Base-by-base conservation (phyloP, 495 filamentous ascomycete genomes). In the Filosporella fistucella region DNA sequence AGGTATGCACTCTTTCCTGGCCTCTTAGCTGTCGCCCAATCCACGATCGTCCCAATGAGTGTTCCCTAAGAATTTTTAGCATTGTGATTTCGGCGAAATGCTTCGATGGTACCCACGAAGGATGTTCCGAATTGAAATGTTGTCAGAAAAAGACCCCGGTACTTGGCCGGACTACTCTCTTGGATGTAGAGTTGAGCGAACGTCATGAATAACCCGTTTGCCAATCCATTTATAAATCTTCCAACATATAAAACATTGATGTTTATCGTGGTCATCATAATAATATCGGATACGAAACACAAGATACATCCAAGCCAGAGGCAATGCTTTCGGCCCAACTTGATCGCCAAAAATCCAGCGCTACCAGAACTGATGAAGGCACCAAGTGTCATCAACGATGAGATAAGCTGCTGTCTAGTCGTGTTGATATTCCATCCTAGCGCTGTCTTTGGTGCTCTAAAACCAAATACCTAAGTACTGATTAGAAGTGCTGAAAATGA, bases 11-110 rank as follows among this genome's bases (percentile, higher is more conserved):
- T 56, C 44, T 62, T 74, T 23, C 63, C 68, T 6, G 57, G 44
- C 23, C 75, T 66, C 30, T 65, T 66, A 4, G 66, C 62, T 1
- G 78, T 77, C 48, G 70, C 72, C 54, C 80, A 81, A 59, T 83
- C 80, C 40, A 84, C 67, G 20, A 82, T 71, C 13, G 80, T 77
- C 21, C 79, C 80, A 47, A 82, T 63, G n/a, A 82, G 68, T 8
- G 74, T 68, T 12, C 75, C 75, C 18, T 13, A 4, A n/a, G 4
- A n/a, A 35, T 14, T 5, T 5, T 35, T 35, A 35, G 32, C 32
- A 35, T n/a, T n/a, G n/a, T n/a, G n/a, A n/a, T n/a, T n/a, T n/a
- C n/a, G n/a, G n/a, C n/a, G n/a, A n/a, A n/a, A n/a, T n/a, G n/a
- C n/a, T n/a, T n/a, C n/a, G n/a, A n/a, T n/a, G n/a, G n/a, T n/a